phyloP scores from a whole-genome alignment of 164 flowering plant genomes.

The Berberis thunbergii region DNA sequence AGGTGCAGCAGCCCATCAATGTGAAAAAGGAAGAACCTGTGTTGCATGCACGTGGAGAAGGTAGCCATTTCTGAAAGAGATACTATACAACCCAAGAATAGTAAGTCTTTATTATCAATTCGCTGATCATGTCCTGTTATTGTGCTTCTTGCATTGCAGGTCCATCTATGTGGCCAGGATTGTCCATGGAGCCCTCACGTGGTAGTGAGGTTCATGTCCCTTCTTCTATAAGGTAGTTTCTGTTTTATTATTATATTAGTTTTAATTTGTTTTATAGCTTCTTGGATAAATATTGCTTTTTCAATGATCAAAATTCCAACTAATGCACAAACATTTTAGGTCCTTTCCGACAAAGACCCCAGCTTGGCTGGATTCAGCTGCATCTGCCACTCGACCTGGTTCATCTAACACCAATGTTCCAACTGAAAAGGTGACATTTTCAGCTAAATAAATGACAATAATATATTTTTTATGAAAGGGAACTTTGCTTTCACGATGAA shows the following conservation, averaged over 20 bases:
- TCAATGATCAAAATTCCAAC: not conserved
- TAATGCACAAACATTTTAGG: constrained; percentile 19
- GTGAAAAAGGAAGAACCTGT: no score
- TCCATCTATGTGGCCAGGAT: constrained; percentile 30
- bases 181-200: constrained; percentile 17
- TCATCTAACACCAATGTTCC: constrained; percentile 12
- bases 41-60: no score
- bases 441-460: no score
- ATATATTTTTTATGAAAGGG: no score
- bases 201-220: constrained; percentile 11
- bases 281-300: not conserved
- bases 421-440: constrained; percentile 28
- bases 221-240: constrained; percentile 20
- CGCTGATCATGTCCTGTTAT: not conserved
- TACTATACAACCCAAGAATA: not conserved
- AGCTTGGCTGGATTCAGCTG: constrained; percentile 29
- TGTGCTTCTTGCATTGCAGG: constrained; percentile 12
- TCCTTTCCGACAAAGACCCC: constrained; percentile 26
- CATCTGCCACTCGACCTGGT: constrained; percentile 11
- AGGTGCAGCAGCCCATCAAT: no score
- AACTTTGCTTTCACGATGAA: not conserved
- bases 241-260: not conserved
- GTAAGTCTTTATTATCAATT: not conserved
- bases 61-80: no score
- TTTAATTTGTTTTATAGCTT: not conserved